Percentiles rank a stretch among this genome's conserved stretches.
Evolutionary conservation across 2,329 filamentous ascomycete genomes (phyloP).

Genomic region (Xylariaceae sp.): DNA sequence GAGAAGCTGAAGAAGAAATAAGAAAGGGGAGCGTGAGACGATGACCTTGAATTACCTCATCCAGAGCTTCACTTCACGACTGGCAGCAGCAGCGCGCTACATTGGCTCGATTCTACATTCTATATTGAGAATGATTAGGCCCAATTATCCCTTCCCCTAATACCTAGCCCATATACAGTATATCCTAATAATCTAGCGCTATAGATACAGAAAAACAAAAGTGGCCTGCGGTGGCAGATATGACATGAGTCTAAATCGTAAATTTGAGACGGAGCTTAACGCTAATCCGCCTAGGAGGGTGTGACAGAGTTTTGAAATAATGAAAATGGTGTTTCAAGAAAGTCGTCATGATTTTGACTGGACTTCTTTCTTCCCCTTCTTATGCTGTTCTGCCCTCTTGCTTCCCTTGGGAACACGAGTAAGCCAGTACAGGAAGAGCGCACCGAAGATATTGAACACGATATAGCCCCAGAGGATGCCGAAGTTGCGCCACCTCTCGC

Average conservation of each 20-base stretch:
- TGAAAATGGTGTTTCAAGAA: background rate
- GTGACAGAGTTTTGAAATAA: no score
- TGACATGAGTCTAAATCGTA: no score
- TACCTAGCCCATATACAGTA: background rate
- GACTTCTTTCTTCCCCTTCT: conserved; percentile 25
- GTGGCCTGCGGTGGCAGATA: no score
- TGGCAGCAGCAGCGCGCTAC: no score
- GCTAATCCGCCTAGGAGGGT: no score
- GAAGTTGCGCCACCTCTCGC: conserved; percentile 59
- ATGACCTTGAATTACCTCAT: no score
- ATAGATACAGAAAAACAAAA: no score
- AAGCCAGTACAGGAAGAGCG: conserved; percentile 57
- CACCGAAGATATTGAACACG: conserved; percentile 56
- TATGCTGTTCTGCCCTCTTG: conserved; percentile 32
- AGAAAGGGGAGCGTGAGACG: no score
- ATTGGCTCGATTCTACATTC: background rate
- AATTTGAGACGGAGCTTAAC: no score
- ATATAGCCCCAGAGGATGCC: conserved; percentile 59
- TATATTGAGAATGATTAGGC: background rate
- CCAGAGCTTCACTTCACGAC: no score
- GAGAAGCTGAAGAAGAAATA: no score
- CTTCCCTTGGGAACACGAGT: conserved; percentile 47
- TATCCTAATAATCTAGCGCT: no score
- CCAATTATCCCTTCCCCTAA: background rate
- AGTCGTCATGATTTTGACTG: background rate